These are phyloP conservation scores for Sextonia rubra DNA, from an alignment of 164 flowering plant species.

Conservation along the genomic window DNA sequence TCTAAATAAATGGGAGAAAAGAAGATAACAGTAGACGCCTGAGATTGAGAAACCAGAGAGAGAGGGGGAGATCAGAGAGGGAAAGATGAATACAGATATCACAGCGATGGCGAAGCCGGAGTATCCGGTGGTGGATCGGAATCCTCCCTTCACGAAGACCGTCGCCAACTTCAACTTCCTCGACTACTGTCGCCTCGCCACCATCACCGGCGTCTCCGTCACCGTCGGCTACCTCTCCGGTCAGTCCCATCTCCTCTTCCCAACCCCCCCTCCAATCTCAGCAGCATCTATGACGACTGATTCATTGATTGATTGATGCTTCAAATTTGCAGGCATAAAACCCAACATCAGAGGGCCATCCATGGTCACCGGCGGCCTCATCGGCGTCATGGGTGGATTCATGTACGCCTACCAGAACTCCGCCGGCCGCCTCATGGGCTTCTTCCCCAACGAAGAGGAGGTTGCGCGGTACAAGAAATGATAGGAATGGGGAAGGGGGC, in stretches of 20 bases:
- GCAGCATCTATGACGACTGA: too few species aligned
- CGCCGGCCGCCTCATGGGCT: conserved; percentile 92
- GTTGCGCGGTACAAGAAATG: conserved; percentile 77
- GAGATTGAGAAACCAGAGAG: too few species aligned
- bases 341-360: conserved; percentile 88
- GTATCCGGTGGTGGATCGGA: conserved; percentile 89
- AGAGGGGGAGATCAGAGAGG: not conserved
- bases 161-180: conserved; percentile 81
- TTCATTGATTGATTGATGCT: not conserved
- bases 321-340: conserved; percentile 55
- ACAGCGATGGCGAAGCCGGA: conserved; percentile 80
- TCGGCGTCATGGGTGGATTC: conserved; percentile 91
- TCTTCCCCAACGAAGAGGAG: conserved; percentile 91
- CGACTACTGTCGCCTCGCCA: conserved; percentile 76
- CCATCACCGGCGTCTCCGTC: conserved; percentile 88
- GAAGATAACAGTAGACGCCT: too few species aligned
- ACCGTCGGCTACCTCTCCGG: conserved; percentile 96
- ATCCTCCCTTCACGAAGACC: conserved; percentile 88
- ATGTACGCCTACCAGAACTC: conserved; percentile 99
- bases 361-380: conserved; percentile 95
- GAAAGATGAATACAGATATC: conserved; percentile 82
- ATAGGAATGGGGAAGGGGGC: conserved; percentile 3
- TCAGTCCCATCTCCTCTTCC: conserved; percentile 10
- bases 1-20: too few species aligned
- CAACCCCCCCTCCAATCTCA: not conserved